Evolutionary conservation across 2,329 filamentous ascomycete genomes (phyloP).

Genomic region (Stemphylium vesicarium): DNA sequence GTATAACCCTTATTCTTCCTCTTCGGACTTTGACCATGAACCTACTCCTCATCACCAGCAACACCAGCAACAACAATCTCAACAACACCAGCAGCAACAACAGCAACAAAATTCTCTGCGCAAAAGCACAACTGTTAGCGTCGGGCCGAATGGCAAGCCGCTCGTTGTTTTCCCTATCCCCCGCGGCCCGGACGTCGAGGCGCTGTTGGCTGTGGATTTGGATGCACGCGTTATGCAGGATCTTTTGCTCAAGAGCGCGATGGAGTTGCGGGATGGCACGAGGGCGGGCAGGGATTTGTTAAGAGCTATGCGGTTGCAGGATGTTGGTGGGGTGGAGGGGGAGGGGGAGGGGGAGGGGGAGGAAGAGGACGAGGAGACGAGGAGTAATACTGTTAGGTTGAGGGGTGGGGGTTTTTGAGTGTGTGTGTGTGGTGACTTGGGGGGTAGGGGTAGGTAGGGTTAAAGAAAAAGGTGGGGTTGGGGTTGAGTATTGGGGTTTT

Average conservation of each 20-base stretch:
- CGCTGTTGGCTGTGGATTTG: slow-evolving; percentile 26
- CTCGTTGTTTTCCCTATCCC: slow-evolving; percentile 45
- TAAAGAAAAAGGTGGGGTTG: neutral
- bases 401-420: neutral
- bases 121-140: slow-evolving; percentile 31
- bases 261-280: slow-evolving; percentile 40
- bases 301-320: slow-evolving; percentile 40
- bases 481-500: too few species aligned
- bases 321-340: slow-evolving; percentile 24
- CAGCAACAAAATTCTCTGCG: slow-evolving; percentile 4
- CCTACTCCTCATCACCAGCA: too few species aligned
- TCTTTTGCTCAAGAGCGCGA: slow-evolving; percentile 38
- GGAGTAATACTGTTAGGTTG: slow-evolving; percentile 15
- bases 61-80: too few species aligned
- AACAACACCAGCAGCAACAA: slow-evolving; percentile 4
- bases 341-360: slow-evolving; percentile 1
- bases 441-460: too few species aligned
- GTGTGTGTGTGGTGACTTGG: too few species aligned
- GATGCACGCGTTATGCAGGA: slow-evolving; percentile 31
- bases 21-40: slow-evolving; percentile 27
- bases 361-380: slow-evolving; percentile 6
- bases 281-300: slow-evolving; percentile 40
- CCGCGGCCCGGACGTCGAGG: slow-evolving; percentile 36
- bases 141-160: slow-evolving; percentile 41
- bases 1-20: slow-evolving; percentile 29